Evolutionary conservation across 805 yeast genomes (phyloP), one percentile per base, ranked within the genome.

Genomic region (Scheffersomyces ergatensis): DNA sequence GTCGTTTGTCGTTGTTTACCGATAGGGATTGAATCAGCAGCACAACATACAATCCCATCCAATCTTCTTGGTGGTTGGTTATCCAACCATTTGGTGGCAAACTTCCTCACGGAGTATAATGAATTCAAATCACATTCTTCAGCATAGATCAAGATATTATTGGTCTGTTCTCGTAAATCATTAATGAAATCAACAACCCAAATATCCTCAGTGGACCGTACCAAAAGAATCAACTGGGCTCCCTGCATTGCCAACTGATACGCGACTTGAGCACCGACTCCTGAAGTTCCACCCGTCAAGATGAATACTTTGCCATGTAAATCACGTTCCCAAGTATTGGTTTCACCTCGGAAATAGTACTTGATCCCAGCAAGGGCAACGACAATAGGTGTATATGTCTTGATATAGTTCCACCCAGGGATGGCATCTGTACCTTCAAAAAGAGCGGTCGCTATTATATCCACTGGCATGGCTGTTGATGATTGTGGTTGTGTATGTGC

Each of bases 11-110:
- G 77, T n/a, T 72, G 67, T 17, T 64, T 65, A 16, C 85, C 82
- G 34, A 78, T 72, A 0, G 99, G 98, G 41, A 82, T 67, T 45
- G 82, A 72, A 39, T 88, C 90, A 6, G 87, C 90, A 2, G 97
- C 97, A 64, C 89, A 81, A 55, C 96, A 86, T 1, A 93, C 62
- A 21, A 93, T 77, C 42, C 95, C 95, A 62, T 93, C 99, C 34
- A 93, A 69, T 40, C 99, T 65, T 53, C 99, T 74, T 9, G 97
- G 93, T 2, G 97, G 95, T 24, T 81, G 68, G 55, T 86, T 89
- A 60, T 93, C 95, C 44, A 93, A 72, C 98, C 98, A 93, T 44
- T 75, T 81, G 2, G 98, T 90, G 21, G 97, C 97, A 68, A 93
- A 93, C 56, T 82, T 81, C 52, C 99, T 75, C 11, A 93, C 76